Percentiles rank a stretch among this genome's conserved stretches.
Conservation (phyloP, 202 grass and related monocot species). For the Dendrocalamus latiflorus region DNA sequence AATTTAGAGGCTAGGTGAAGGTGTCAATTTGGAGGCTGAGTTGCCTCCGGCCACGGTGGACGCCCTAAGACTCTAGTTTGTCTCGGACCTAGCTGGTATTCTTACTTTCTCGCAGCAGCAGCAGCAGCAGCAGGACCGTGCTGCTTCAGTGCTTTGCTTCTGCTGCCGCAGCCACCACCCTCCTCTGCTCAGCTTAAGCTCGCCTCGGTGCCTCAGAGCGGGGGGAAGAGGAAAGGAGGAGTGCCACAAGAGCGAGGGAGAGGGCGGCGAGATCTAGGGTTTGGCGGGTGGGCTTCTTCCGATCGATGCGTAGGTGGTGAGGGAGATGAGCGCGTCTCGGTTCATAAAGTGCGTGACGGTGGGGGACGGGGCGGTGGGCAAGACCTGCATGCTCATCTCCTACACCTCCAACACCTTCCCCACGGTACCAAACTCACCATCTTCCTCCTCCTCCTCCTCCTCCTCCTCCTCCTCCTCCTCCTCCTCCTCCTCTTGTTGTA, state of each 20-base stretch:
- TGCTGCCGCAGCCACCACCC: background rate
- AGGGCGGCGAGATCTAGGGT: background rate
- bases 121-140: background rate
- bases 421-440: constrained; percentile 23
- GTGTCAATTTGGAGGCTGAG: no score
- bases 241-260: background rate
- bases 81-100: no score
- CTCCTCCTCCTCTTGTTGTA: background rate
- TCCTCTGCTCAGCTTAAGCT: background rate
- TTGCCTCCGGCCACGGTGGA: no score
- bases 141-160: background rate
- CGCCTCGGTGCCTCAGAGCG: background rate
- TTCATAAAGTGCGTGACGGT: constrained; percentile 78
- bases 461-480: no score
- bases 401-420: constrained; percentile 71
- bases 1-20: no score
- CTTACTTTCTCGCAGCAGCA: background rate
- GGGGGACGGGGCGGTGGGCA: constrained; percentile 66
- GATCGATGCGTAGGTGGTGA: background rate
- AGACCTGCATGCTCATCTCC: constrained; percentile 73
- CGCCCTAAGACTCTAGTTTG: no score
- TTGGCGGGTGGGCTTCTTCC: background rate
- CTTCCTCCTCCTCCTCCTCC: no score
- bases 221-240: background rate
- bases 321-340: constrained; percentile 59